Base-by-base conservation (phyloP, 805 yeast genomes). In the Tetrapisispora taiwanensis region DNA sequence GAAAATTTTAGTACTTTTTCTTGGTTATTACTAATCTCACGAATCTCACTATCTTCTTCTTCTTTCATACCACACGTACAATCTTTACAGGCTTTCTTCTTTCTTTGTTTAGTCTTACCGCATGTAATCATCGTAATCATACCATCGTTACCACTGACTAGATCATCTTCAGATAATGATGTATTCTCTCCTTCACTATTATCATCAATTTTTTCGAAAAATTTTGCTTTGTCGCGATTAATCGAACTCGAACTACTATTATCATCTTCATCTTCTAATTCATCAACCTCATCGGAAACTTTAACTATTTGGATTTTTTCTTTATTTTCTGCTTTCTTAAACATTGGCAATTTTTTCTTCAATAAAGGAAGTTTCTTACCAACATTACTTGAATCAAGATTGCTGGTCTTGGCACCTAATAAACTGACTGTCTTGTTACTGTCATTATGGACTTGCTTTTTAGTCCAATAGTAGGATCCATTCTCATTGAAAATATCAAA, bases 21-120 rank as follows among this genome's bases (percentile, higher is more conserved):
- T 36, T 59, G 65, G 30, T 52, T 49, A 26, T 42, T 48, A 38
- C 59, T 52, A 19, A 51, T 45, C 4, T 55, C 54, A 20, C 58
- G 64, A 30, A 68, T 52, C 35, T 78, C 86, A 42, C 66, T 69
- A 47, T 83, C 89, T 67, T 92, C 96, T 43, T 74, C 65, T 62
- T 92, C 99, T 54, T 84, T 88, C 51, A 92, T 72, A 7, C 99
- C 99, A 70, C 99, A 92, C 0, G 97, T 83, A 66, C 99, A 92
- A 66, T 92, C 96, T 67, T 89, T 92, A 70, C 99, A 92, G 0
- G 99, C 98, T 67, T 81, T 87, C 69, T 90, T 78, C 43, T 58
- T 56, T 36, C 56, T 54, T 9, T 57, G 55, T 48, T 55, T 59
- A 42, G 59, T 50, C 43, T 53, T 59, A 31, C 58, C 62, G 42